Evolutionary conservation across 2,329 filamentous ascomycete species (phyloP), one percentile per base, ranked within the genome.

Genomic region (Epichloe scottii): DNA sequence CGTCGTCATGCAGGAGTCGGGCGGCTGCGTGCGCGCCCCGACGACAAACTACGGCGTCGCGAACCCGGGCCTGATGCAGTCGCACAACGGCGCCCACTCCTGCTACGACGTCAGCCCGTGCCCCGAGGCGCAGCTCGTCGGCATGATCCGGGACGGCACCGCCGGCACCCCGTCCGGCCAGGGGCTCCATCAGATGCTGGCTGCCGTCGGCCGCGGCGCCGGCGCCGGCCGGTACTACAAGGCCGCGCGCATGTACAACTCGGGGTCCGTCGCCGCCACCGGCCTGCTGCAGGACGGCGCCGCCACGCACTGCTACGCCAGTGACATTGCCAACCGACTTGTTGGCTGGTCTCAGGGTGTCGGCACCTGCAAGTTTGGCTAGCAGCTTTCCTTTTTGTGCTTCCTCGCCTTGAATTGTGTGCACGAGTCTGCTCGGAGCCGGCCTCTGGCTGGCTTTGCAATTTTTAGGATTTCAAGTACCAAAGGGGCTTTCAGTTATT

Each of bases 161-260:
- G 55, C 57, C 5, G 72, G 73, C 34, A 71, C 71, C 8, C 50
- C 61, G 4, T 58, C 61, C 17, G 71, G 70, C 4, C 68, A 70
- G 23, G 73, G 72, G 1, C 61, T 76, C 14, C n/a, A 61, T 62
- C 39, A 68, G 72, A 54, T 63, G 61, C 48, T 55, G 72, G 42
- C 58, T 57, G 21, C 52, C 65, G 50, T 51, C 62, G 15, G 60
- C 58, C 5, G 59, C 57, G 15, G 19, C 14, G 38, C 35, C 58
- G 15, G 21, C 19, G 47, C 30, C 17, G 12, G 5, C 48, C 55
- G 51, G 17, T 75, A 66, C 61, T 76, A 75, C 59, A 66, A 63
- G 46, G 72, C 69, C 0, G 70, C 72, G n/a, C 63, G 73, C 35
- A 67, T 70, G 37, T 77, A 76, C 63, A 77, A 77, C 59, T 71